These are phyloP conservation scores for Gremmenia infestans DNA, from an alignment of 2,329 filamentous ascomycete genomes.

Conservation along the genomic window DNA sequence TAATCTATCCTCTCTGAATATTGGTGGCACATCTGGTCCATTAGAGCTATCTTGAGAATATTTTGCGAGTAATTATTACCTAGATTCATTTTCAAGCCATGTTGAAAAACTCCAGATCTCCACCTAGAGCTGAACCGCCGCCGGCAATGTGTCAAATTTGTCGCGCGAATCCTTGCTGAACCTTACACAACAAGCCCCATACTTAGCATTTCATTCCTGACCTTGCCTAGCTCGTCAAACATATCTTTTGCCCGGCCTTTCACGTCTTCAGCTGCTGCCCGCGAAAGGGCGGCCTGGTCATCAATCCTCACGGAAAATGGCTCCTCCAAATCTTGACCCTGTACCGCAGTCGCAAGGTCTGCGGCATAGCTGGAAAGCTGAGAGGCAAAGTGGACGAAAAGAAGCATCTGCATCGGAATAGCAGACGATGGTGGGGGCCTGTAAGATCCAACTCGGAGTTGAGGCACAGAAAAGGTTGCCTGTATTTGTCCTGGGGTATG, in stretches of 20 bases:
- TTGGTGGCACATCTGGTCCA: too few relatives aligned
- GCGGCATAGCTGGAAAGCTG: constrained; percentile 16
- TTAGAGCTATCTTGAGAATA: too few relatives aligned
- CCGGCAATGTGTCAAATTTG: too few relatives aligned
- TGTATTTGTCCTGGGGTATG: constrained; percentile 1
- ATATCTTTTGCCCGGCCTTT: constrained; percentile 13
- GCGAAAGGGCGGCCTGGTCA: neutral
- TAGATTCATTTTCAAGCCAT: too few relatives aligned
- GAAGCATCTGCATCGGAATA: constrained; percentile 19
- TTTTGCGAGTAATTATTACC: too few relatives aligned
- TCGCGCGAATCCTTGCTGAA: too few relatives aligned
- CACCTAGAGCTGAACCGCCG: too few relatives aligned
- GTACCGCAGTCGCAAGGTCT: constrained; percentile 13
- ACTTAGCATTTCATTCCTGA: constrained; percentile 1
- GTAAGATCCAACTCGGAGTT: constrained; percentile 19
- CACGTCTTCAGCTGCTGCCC: constrained; percentile 15
- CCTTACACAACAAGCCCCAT: neutral
- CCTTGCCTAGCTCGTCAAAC: constrained; percentile 3
- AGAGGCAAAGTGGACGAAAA: constrained; percentile 15
- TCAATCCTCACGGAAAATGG: neutral
- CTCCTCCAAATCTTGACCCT: neutral
- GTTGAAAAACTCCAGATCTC: too few relatives aligned
- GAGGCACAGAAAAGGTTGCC: constrained; percentile 1
- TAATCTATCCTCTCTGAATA: too few relatives aligned
- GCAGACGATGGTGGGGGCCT: constrained; percentile 12